A percentile compares a stretch with the other conserved stretches of the same genome.
Conservation (phyloP, 768 basidiomycete genomes). For the Pleurotus tuber-regium region DNA sequence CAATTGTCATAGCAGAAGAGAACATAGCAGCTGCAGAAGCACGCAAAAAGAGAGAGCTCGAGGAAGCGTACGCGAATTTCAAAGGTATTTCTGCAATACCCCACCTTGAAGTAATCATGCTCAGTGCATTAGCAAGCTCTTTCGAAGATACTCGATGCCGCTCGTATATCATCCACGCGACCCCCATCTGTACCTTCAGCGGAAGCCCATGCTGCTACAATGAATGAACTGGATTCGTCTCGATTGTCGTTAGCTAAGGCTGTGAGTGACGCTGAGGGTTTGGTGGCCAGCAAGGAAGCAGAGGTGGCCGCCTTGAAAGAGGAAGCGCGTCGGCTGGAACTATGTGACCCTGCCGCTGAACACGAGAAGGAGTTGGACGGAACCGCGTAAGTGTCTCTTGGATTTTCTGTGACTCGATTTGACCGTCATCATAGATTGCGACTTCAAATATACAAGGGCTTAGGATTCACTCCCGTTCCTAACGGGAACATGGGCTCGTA, state of each 20-base stretch:
- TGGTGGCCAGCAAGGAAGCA: slow-evolving; percentile 64
- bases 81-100: slow-evolving; percentile 45
- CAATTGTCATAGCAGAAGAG: slow-evolving; percentile 72
- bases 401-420: background rate
- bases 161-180: slow-evolving; percentile 67
- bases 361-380: slow-evolving; percentile 70
- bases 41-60: slow-evolving; percentile 61
- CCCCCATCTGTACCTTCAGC: slow-evolving; percentile 69
- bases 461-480: slow-evolving; percentile 69
- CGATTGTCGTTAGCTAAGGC: slow-evolving; percentile 69
- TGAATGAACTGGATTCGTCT: slow-evolving; percentile 65
- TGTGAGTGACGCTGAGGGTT: slow-evolving; percentile 68
- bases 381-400: slow-evolving; percentile 48
- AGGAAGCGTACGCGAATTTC: slow-evolving; percentile 61
- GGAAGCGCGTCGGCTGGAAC: slow-evolving; percentile 56
- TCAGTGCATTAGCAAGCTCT: slow-evolving; percentile 42
- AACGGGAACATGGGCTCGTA: slow-evolving; percentile 46
- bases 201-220: slow-evolving; percentile 52
- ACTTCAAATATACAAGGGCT: slow-evolving; percentile 62
- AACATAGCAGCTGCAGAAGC: slow-evolving; percentile 58
- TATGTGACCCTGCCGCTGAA: slow-evolving; percentile 69
- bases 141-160: slow-evolving; percentile 61
- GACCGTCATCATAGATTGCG: slow-evolving; percentile 46
- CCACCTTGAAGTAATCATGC: background rate
- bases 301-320: slow-evolving; percentile 70